Evolutionary conservation across 164 flowering plant species (phyloP).

Genomic region (Nymphaea colorata): DNA sequence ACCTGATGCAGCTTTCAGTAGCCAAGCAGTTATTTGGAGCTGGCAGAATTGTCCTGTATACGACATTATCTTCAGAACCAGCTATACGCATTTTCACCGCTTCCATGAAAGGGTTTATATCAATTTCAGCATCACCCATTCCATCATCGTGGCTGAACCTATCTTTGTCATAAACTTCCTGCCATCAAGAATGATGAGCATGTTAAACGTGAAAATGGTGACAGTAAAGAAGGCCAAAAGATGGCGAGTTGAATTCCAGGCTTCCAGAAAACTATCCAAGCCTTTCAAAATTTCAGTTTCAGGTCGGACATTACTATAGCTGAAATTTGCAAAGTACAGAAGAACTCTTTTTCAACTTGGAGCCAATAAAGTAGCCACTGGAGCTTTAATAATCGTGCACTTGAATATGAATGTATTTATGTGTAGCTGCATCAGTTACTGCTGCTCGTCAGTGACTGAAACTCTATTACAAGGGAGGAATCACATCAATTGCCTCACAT

Average conservation of each 20-base stretch:
- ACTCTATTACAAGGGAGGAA: too few relatives aligned
- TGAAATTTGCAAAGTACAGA: too few relatives aligned
- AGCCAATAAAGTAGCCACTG: too few relatives aligned
- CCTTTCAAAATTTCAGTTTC: too few relatives aligned
- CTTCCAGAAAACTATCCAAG: too few relatives aligned
- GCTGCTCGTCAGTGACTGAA: too few relatives aligned
- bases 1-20: slow-evolving; percentile 46
- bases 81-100: slow-evolving; percentile 32
- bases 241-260: background rate
- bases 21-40: slow-evolving; percentile 49
- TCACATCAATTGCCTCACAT: too few relatives aligned
- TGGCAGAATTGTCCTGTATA: slow-evolving; percentile 33
- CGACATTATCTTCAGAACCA: slow-evolving; percentile 37
- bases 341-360: too few relatives aligned
- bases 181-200: slow-evolving; percentile 9
- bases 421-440: too few relatives aligned
- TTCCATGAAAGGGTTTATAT: slow-evolving; percentile 34
- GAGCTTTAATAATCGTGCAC: too few relatives aligned
- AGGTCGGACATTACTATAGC: too few relatives aligned
- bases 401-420: too few relatives aligned
- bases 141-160: slow-evolving; percentile 52
- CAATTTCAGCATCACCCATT: slow-evolving; percentile 77
- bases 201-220: background rate
- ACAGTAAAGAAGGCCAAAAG: background rate
- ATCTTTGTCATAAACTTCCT: slow-evolving; percentile 64